Evolutionary conservation across 2,329 filamentous ascomycete species (phyloP).

Genomic region (Bipolaris cookei): DNA sequence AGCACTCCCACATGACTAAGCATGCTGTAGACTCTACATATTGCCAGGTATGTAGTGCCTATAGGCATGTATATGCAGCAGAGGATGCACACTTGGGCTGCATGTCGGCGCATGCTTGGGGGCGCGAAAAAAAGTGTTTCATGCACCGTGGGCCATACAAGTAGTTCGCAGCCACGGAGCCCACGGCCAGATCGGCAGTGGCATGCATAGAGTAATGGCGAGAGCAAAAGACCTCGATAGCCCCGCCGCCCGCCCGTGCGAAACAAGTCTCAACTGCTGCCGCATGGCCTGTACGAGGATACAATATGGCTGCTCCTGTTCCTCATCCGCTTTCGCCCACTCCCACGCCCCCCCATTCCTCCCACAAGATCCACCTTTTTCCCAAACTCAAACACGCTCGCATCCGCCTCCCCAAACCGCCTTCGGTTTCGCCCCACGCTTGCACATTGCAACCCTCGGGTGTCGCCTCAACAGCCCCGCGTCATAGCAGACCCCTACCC

Average conservation of each 20-base stretch:
- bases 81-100: slow-evolving; percentile 3
- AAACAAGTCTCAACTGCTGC: slow-evolving; percentile 12
- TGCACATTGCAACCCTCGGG: slow-evolving; percentile 10
- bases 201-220: not conserved
- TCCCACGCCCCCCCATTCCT: not conserved
- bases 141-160: slow-evolving; percentile 8
- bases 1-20: slow-evolving; percentile 1
- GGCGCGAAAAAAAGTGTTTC: slow-evolving; percentile 23
- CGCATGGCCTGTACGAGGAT: slow-evolving; percentile 5
- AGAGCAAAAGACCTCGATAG: slow-evolving; percentile 2
- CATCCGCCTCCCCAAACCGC: not conserved
- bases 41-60: too few relatives aligned
- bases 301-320: slow-evolving; percentile 9
- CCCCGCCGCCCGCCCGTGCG: slow-evolving; percentile 12
- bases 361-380: too few relatives aligned
- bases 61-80: not conserved
- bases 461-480: slow-evolving; percentile 25
- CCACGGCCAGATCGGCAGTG: slow-evolving; percentile 7
- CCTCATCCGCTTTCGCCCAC: not conserved
- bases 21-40: too few relatives aligned
- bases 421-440: not conserved
- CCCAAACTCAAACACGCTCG: not conserved
- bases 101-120: slow-evolving; percentile 15
- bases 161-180: slow-evolving; percentile 22
- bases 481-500: slow-evolving; percentile 22